phyloP scores from a whole-genome alignment of 2,329 filamentous ascomycete species.

The Chalara sp. region DNA sequence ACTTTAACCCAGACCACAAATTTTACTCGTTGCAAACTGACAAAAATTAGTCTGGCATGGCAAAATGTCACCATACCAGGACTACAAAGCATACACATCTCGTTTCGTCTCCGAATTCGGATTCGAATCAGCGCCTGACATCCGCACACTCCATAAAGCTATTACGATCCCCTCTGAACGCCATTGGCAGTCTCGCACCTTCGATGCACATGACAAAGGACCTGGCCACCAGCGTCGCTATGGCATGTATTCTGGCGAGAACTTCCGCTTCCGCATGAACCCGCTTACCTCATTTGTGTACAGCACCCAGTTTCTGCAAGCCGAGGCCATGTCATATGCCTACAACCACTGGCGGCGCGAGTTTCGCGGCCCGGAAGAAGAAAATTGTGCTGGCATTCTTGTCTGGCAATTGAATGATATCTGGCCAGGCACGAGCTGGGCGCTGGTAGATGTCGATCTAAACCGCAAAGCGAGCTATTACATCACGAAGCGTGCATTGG shows the following conservation, averaged over 20 bases:
- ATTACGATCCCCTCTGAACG: slow-evolving; percentile 39
- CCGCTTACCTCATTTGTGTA: slow-evolving; percentile 23
- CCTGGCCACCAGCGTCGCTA: slow-evolving; percentile 46
- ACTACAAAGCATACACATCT: slow-evolving; percentile 38
- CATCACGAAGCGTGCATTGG: slow-evolving; percentile 41
- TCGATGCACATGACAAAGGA: slow-evolving; percentile 50
- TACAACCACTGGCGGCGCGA: slow-evolving; percentile 22
- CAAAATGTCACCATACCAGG: slow-evolving; percentile 45
- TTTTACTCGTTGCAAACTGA: not conserved
- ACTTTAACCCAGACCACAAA: not conserved
- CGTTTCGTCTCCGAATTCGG: slow-evolving; percentile 49
- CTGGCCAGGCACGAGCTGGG: slow-evolving; percentile 61
- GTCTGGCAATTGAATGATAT: slow-evolving; percentile 68
- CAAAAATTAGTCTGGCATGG: slow-evolving; percentile 41
- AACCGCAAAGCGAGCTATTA: slow-evolving; percentile 46
- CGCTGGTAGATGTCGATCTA: slow-evolving; percentile 53
- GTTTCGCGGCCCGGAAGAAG: slow-evolving; percentile 15
- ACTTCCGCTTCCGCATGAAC: slow-evolving; percentile 23
- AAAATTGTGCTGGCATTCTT: slow-evolving; percentile 52
- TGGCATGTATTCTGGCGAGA: slow-evolving; percentile 27
- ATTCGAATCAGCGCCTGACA: slow-evolving; percentile 43
- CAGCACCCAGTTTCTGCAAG: slow-evolving; percentile 21
- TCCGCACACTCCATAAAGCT: slow-evolving; percentile 41
- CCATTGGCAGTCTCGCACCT: slow-evolving; percentile 42
- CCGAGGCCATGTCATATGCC: slow-evolving; percentile 24